phyloP scores from a whole-genome alignment of 257 asterid genomes.

The Orobanche coerulescens region DNA sequence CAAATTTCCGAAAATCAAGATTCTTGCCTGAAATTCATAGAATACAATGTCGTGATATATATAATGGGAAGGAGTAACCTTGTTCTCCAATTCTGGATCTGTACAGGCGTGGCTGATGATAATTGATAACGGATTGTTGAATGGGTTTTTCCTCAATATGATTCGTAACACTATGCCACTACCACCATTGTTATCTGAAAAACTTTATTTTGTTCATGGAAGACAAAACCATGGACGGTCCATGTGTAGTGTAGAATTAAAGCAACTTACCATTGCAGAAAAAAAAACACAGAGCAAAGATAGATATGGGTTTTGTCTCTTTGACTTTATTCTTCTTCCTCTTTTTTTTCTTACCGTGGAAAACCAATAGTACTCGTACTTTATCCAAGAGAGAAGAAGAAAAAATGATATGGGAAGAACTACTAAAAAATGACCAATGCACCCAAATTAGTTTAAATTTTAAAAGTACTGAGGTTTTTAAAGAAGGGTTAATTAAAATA shows the following conservation, averaged over 20 bases:
- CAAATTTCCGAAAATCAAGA: constrained; percentile 4
- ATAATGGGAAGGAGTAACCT: constrained; percentile 19
- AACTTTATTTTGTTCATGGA: not conserved
- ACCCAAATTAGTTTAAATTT: too few species aligned
- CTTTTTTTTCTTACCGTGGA: not conserved
- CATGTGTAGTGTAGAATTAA: not conserved
- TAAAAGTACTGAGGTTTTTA: too few species aligned
- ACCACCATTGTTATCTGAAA: constrained; percentile 14
- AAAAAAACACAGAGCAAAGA: constrained; percentile 11
- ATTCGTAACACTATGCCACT: constrained; percentile 14
- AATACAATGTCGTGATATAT: constrained; percentile 17
- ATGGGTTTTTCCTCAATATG: constrained; percentile 3
- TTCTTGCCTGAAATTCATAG: not conserved
- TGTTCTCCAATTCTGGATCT: constrained; percentile 16
- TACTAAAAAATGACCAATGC: too few species aligned
- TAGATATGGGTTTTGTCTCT: constrained; percentile 19
- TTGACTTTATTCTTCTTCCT: not conserved
- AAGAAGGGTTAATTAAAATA: too few species aligned
- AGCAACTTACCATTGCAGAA: constrained; percentile 12
- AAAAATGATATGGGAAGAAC: too few species aligned
- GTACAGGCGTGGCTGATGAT: constrained; percentile 18
- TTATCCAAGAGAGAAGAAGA: too few species aligned
- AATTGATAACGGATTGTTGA: not conserved
- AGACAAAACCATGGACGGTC: constrained; percentile 26
- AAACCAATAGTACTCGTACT: too few species aligned